Evolutionary conservation across 2,329 filamentous ascomycete genomes (phyloP), one percentile per base, ranked within the genome.

Genomic region (Aspergillus sp.): DNA sequence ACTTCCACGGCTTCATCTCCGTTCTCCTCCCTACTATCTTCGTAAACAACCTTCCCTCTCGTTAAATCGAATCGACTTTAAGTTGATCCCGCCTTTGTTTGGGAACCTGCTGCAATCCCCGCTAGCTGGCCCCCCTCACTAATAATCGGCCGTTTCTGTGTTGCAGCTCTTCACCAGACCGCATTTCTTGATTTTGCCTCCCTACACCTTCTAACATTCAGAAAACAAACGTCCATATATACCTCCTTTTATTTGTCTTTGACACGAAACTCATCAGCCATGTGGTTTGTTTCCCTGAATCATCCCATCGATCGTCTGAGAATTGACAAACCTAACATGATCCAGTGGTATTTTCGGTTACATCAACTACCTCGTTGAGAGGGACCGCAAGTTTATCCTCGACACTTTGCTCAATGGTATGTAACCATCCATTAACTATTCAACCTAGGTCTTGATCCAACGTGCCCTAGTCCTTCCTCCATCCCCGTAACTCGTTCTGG

Each of bases 351-450:
- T 75, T 51, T 84, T 98, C 82, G 93, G 93, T 72, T 98, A 98
- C 85, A 91, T 98, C 83, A 98, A 98, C 83, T 98, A 98, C 81
- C 83, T 98, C 77, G 92, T 98, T 76, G 95, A 98, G 85, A 97
- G 96, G 86, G 93, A 98, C 82, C 87, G 95, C 77, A 93, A 91
- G 80, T 96, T 89, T 81, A 96, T 98, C 77, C 85, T 98, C 74
- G 88, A 97, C 76, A 98, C 93, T 63, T 85, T 99, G 68, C 89
- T 97, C 77, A 97, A 98, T 82, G 93, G 92, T 92, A 79, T 78
- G 88, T 80, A 41, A 52, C 61, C 60, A 20, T 50, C 20, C 22
- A 53, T 24, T 20, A 13, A 6, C 15, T 22, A 30, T 41, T 27
- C n/a, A 20, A 13, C 4, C 33, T 1, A 7, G 13, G 12, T 30